Base-by-base conservation (phyloP, 148 eudicot species). In the Dianthus caryophyllus region DNA sequence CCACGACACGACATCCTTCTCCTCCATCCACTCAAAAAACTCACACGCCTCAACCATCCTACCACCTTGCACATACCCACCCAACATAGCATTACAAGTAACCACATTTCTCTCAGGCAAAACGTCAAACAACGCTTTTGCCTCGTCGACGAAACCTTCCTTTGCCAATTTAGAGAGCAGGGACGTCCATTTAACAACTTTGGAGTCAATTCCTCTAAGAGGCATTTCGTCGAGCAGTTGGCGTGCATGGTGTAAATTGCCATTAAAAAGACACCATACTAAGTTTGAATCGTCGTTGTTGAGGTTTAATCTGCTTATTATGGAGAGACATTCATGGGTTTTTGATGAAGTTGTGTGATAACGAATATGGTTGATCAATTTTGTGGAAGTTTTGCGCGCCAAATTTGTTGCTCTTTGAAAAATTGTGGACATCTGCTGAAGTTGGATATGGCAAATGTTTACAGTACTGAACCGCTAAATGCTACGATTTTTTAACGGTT, bases 1-100 rank as follows among this genome's bases (percentile, higher is more conserved):
- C 81, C 84, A 75, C 11, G 81, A 77, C 27, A 81, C 84, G 63
- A 81, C 84, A 72, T 75, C 78, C 79, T 49, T 81, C 63, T 66
- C 75, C 9, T 47, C 63, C 79, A 81, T 81, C 11, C 41, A 79
- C 61, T 71, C 67, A 17, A 77, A 81, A 52, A 81, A 72, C 49
- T 27, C 53, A 52, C 18, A 65, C 15, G 81, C 84, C 51, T 81
- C 84, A 53, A 38, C 56, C 52, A 75, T 12, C 57, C 77, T 77
- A 26, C 73, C 77, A 39, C 38, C 65, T 21, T 46, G 65, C 13
- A 81, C 69, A 44, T 77, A 81, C 70, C 75, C 81, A 36, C 77
- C 77, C 1, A 81, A 68, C 81, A 78, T 77, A 29, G 79, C 81
- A 62, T 77, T 81, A 38, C 59, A 78, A 24, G 81, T 81, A 22